Evolutionary conservation across 208 protist genomes (phyloP), one percentile per base, ranked within the genome.

Genomic region (Wallacemonas sp.): DNA sequence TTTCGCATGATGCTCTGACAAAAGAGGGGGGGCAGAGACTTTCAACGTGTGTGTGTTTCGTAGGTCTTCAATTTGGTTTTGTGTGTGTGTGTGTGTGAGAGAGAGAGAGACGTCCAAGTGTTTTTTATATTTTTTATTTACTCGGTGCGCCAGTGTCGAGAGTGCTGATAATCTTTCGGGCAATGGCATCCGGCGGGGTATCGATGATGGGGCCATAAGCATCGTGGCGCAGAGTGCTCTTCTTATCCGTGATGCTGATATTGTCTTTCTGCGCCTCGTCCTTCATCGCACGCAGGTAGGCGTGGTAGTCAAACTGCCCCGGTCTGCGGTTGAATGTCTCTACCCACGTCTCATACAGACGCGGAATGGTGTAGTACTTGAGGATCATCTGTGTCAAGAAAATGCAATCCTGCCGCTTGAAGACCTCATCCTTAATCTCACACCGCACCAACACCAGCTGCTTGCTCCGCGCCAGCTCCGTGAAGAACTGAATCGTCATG

Each of bases 401-500:
- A 38, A 95, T 82, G 65, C 88, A 94, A 75, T 97, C 92, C 33
- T 82, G 42, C 4, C 88, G 88, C 61, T 84, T 89, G 75, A 97
- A 93, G 30, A 95, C 84, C 53, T 95, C 79, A 46, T 97, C 92
- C 66, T 95, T 95, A 62, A 97, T 95, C 72, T 96, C 92, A 66
- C 88, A 95, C 42, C 92, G 85, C 44, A 96, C 90, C 27, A 97
- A 72, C 24, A 97, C 92, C 31, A 97, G 56, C 62, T 79, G 70
- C 71, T 97, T 97, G 42, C 75, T 85, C 34, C 78, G 76, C 62
- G 76, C 51, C n/a, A 97, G 75, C 64, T 97, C 92, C 1, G 90
- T 96, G 68, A 97, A 97, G 70, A 97, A 97, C 70, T 97, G 92
- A 44, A 97, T 88, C 17, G 92, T 97, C 92, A 97, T 97, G 77